Base-by-base conservation (phyloP, 768 basidiomycete genomes). In the Trametes coccinea region DNA sequence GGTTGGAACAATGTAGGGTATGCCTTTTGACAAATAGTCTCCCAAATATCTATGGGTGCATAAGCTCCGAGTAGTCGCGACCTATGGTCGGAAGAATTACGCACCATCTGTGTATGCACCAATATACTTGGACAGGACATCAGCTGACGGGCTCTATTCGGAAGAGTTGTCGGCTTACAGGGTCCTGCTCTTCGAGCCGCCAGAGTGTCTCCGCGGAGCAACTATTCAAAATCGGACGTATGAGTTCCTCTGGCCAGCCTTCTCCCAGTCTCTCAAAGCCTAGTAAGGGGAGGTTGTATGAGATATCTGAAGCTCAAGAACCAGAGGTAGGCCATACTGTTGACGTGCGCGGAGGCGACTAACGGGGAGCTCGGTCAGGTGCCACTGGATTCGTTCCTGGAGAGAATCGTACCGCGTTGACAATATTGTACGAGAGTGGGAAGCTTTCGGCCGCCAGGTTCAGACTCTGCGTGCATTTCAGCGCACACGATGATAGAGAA, bases 171-270 rank as follows among this genome's bases (percentile, higher is more conserved):
- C 85, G 69, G 69, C 53, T 89, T 88, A 45, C 89, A 87, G 51
- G 82, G 41, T 64, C 62, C 14, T 50, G 76, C 65, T 83, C 77
- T 75, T 94, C 92, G 62, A 93, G 72, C 63, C 83, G 78, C 59
- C 82, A 75, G 29, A 94, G 81, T 62, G 87, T 86, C 61, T 91
- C 88, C 64, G 85, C 80, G 58, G 81, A 80, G 74, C 90, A 92
- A 67, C 82, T 82, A 69, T 88, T 84, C 61, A 94, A 78, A 46
- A 94, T 85, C 46, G 91, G 92, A 69, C 81, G 83, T 63, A 89
- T 81, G 53, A 92, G 78, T 46, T 80, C 77, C 72, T 84, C 89
- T 59, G 82, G 83, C 67, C 90, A 69, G 52, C 81, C 80, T 63
- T 83, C 80, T 13, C 89, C 89, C 29, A 94, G 76, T 68, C 83